Evolutionary conservation across 2,329 filamentous ascomycete genomes (phyloP).

Genomic region (Ophiostoma quercus): DNA sequence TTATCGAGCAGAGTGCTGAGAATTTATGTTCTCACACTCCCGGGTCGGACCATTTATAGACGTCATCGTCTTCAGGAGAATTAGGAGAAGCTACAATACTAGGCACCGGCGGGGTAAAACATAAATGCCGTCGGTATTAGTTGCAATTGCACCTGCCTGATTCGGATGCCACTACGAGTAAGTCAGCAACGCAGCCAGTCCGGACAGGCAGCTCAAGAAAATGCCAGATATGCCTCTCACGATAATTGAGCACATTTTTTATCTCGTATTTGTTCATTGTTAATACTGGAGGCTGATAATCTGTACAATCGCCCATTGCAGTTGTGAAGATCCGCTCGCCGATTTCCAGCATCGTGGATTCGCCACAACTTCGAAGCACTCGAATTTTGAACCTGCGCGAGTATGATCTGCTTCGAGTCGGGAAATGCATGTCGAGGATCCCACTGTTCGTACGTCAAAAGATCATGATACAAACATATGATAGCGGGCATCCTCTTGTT

Average conservation of each 20-base stretch:
- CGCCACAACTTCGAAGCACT: neutral
- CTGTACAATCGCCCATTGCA: neutral
- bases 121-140: neutral
- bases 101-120: slow-evolving; percentile 7
- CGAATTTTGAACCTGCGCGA: no score
- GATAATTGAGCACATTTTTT: neutral
- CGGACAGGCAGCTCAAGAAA: neutral
- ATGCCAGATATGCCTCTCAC: neutral
- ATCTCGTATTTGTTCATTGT: neutral
- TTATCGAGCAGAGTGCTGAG: neutral
- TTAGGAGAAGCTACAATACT: neutral
- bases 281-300: neutral
- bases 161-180: slow-evolving; percentile 3
- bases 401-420: neutral
- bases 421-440: no score
- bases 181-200: neutral
- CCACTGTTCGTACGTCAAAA: no score
- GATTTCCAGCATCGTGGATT: neutral
- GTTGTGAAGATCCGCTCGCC: neutral
- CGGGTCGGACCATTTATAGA: neutral
- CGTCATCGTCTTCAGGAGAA: neutral
- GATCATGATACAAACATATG: no score
- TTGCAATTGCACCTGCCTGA: slow-evolving; percentile 10
- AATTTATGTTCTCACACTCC: neutral
- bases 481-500: neutral